Evolutionary conservation across 179 eudicot species (phyloP), one percentile per base, ranked within the genome.

Genomic region (Silene vulgaris): DNA sequence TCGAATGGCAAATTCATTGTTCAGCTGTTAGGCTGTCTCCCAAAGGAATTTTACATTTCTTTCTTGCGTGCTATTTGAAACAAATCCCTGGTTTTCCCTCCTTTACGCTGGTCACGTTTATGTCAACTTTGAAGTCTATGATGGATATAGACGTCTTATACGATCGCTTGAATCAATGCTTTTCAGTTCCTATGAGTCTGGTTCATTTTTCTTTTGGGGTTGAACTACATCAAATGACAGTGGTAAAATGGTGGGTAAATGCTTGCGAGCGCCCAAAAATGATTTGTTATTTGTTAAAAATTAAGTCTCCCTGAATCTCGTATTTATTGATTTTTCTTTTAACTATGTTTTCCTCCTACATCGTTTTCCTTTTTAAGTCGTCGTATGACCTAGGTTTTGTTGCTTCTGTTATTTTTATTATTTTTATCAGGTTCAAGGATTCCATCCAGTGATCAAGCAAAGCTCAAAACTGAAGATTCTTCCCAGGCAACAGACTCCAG

Each of bases 391-490:
- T 71, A 50, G 43, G 19, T 63, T 74, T 56, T 50, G 75, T 19
- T 74, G 23, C 26, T 5, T 45, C 60, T 16, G 19, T 14, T 54
- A n/a, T n/a, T 17, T 19, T 67, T 3, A 8, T n/a, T 72, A 3
- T 37, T 45, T 65, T 71, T 74, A 26, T 11, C 56, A 79, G 86
- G 83, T 82, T 29, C 77, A 75, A 71, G 56, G 69, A 61, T 70
- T 48, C 60, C 43, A 62, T 67, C 72, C 9, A 74, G 77, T 32
- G 78, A 74, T 66, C 78, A 65, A 64, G 52, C 75, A 19, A 75
- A 65, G 63, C 28, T 73, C 35, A 65, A 67, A 45, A 69, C 43
- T 30, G 76, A 73, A 19, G 30, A 62, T 29, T 74, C 79, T 78
- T 74, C 77, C 45, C 84, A 80, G 73, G 52, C 72, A 6, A 37